A percentile compares a stretch with the other conserved stretches of the same genome.
Evolutionary conservation across 148 eudicot genomes (phyloP).

Genomic region (Vaccinium macrocarpon): DNA sequence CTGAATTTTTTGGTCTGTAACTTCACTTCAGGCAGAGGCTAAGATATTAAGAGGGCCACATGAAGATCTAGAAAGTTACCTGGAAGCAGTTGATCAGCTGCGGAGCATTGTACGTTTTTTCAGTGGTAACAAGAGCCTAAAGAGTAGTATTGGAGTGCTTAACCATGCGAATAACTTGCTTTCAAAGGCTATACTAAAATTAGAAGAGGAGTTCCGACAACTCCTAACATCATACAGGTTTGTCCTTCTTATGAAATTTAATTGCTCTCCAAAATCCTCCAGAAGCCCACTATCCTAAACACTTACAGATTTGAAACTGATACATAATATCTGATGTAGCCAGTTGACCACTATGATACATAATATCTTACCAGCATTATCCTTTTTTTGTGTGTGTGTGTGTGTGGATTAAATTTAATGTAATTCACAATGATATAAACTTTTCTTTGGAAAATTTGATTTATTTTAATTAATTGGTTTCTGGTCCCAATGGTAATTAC

Average conservation of each 20-base stretch:
- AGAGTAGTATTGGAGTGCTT: conserved; percentile 51
- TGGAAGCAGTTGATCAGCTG: conserved; percentile 78
- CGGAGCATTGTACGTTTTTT: conserved; percentile 56
- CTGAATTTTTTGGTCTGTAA: background rate
- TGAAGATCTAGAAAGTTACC: conserved; percentile 87
- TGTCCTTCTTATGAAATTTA: background rate
- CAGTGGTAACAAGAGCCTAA: conserved; percentile 51
- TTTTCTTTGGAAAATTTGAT: background rate
- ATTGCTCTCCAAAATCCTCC: background rate
- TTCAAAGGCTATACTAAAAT: conserved; percentile 56
- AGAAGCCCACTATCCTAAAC: background rate
- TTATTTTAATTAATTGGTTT: background rate
- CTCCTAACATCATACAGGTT: conserved; percentile 70
- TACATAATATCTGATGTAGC: background rate
- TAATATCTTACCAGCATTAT: background rate
- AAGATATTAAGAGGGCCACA: conserved; percentile 88
- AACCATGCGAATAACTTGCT: conserved; percentile 59
- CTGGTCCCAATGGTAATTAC: background rate
- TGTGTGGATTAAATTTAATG: background rate
- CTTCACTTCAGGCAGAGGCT: conserved; percentile 64
- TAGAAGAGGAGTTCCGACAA: conserved; percentile 80
- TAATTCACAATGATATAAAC: background rate
- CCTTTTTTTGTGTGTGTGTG: background rate
- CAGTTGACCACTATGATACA: background rate
- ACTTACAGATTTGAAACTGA: background rate